A percentile compares a stretch with the other conserved stretches of the same genome.
These are phyloP conservation scores for Thozetella sp. DNA, from an alignment of 495 filamentous ascomycete genomes.

Conservation along the genomic window DNA sequence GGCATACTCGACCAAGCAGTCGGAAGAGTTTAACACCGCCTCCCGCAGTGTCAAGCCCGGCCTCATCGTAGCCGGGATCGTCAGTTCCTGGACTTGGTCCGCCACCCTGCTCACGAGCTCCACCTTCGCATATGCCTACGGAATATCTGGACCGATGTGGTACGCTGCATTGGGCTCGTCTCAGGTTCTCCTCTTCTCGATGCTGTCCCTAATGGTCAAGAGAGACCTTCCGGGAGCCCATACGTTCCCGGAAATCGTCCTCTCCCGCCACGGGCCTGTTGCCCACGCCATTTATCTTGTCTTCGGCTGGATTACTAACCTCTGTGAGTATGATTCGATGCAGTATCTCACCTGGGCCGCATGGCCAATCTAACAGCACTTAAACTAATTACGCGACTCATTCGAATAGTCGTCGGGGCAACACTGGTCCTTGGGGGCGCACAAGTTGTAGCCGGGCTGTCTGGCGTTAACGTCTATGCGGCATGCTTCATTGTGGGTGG, in stretches of 20 bases:
- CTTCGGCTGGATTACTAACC: constrained; percentile 6
- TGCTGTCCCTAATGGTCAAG: constrained; percentile 45
- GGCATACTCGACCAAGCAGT: constrained; percentile 39
- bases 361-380: too few relatives aligned
- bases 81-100: constrained; percentile 47
- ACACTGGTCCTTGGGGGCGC: constrained; percentile 15
- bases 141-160: constrained; percentile 35
- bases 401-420: constrained; percentile 12
- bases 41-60: constrained; percentile 49
- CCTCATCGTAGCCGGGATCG: constrained; percentile 49
- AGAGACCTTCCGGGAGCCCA: constrained; percentile 41
- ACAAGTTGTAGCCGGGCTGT: constrained; percentile 3
- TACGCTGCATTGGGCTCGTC: constrained; percentile 41
- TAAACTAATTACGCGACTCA: too few relatives aligned
- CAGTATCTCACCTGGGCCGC: too few relatives aligned
- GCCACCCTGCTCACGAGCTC: constrained; percentile 43
- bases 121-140: constrained; percentile 51
- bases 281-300: constrained; percentile 35
- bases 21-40: constrained; percentile 54
- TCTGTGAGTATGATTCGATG: too few relatives aligned
- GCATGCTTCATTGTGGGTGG: constrained; percentile 12
- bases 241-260: constrained; percentile 42
- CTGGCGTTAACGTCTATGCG: constrained; percentile 18
- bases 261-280: constrained; percentile 24
- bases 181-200: constrained; percentile 46